Evolutionary conservation across 345 rosid genomes (phyloP).

Genomic region (Eucalyptus cladocalyx): DNA sequence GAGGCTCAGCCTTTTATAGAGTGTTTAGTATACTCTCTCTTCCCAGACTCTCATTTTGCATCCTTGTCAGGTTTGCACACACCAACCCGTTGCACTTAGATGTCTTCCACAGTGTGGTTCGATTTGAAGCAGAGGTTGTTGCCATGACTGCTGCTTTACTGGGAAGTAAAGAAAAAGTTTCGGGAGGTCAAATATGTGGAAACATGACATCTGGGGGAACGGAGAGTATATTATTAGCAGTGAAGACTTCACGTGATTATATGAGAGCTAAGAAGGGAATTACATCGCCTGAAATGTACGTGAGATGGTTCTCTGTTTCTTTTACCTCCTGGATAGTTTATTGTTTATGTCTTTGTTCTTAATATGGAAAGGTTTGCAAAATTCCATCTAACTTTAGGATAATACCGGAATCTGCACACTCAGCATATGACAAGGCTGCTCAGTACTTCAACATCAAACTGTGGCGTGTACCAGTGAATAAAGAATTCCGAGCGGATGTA

Average conservation of each 20-base stretch:
- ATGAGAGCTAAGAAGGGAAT: constrained; percentile 85
- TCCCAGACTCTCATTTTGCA: not conserved
- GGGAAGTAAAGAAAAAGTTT: constrained; percentile 57
- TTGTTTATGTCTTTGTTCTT: not conserved
- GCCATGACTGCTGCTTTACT: constrained; percentile 92
- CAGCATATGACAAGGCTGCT: constrained; percentile 96
- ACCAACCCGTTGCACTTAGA: constrained; percentile 92
- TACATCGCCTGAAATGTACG: constrained; percentile 77
- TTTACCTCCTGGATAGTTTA: not conserved
- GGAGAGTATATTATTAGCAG: constrained; percentile 88
- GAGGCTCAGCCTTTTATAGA: not conserved
- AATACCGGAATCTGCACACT: constrained; percentile 91
- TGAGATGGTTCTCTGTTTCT: not conserved
- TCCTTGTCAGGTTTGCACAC: constrained; percentile 77
- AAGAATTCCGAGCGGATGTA: constrained; percentile 78
- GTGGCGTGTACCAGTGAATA: constrained; percentile 81
- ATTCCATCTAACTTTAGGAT: constrained; percentile 41
- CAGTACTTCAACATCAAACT: constrained; percentile 93
- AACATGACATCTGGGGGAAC: constrained; percentile 99
- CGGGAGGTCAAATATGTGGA: constrained; percentile 87
- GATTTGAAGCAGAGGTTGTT: constrained; percentile 90
- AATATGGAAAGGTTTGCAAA: not conserved
- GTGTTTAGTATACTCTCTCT: not conserved
- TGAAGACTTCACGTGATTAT: constrained; percentile 91
- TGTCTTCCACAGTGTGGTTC: constrained; percentile 75